Evolutionary conservation across 1,284 basidiomycete genomes (phyloP), one percentile per base, ranked within the genome.

Genomic region (Sphagnurus paluster): DNA sequence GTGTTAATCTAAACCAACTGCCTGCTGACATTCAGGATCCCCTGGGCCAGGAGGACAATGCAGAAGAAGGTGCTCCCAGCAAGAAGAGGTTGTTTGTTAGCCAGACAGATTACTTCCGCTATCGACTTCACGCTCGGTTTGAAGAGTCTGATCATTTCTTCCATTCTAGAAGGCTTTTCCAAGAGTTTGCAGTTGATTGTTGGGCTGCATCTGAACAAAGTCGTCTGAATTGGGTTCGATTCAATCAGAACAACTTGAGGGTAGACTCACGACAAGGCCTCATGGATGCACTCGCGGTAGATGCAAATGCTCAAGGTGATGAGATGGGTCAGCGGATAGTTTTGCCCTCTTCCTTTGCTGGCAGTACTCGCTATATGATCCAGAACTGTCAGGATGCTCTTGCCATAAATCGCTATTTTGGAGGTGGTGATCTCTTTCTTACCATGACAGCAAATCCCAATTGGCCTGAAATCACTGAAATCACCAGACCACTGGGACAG

Each of bases 401-500:
- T 46, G 71, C 74, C 0, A 60, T 75, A 5, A 61, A 59, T 2
- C 55, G 63, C 1, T 49, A 59, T 24, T 67, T 58, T 44, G 40
- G 57, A 3, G 63, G 64, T 10, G 62, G 65, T 8, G 69, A 74
- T 50, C 50, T 75, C 2, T 77, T 79, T 50, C 57, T 77, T 3
- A 79, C 74, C 0, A 63, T 72, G 32, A 79, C 74, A 1, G 64
- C 67, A 0, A 76, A 79, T 65, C 69, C 68, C 1, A 54, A 57
- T 1, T 77, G 72, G 72, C 54, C 56, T 4, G 75, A 81, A 41
- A 73, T 80, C 5, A n/a, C n/a, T n/a, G 29, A 37, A 2, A 24
- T 60, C 0, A 68, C 67, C 23, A 62, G 80, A 0, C 48, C 72
- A 0, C 64, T 64, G 10, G 63, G 63, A 0, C 74, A 78, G 36